Percentiles rank a stretch among this genome's conserved stretches.
Conservation (phyloP, 768 basidiomycete genomes). For the Lactifluus pinguis region DNA sequence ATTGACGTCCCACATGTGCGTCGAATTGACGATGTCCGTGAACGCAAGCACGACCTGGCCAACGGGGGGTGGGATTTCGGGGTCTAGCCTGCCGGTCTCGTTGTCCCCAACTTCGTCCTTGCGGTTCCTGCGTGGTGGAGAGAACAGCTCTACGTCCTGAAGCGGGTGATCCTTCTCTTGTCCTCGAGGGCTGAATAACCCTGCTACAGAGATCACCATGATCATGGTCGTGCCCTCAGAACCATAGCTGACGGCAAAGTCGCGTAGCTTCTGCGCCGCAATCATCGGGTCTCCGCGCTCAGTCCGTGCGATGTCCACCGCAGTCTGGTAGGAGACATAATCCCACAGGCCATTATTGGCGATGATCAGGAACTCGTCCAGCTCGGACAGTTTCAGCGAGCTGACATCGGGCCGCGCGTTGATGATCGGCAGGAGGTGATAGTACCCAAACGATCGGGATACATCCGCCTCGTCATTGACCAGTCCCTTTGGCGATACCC, state of each 20-base stretch:
- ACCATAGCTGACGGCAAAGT: constrained; percentile 95
- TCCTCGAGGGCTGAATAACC: constrained; percentile 53
- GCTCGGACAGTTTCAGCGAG: constrained; percentile 58
- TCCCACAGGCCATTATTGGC: constrained; percentile 93
- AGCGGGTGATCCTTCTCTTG: constrained; percentile 39
- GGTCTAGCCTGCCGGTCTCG: constrained; percentile 52
- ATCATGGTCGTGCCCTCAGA: constrained; percentile 93
- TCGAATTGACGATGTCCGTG: constrained; percentile 97
- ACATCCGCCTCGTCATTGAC: constrained; percentile 89
- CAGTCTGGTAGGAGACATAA: constrained; percentile 87
- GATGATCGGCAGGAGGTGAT: constrained; percentile 79
- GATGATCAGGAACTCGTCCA: constrained; percentile 94
- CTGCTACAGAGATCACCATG: constrained; percentile 86
- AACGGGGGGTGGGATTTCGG: constrained; percentile 74
- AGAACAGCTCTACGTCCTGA: constrained; percentile 33
- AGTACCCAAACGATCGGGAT: constrained; percentile 92
- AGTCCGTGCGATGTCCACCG: constrained; percentile 87
- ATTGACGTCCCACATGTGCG: constrained; percentile 92
- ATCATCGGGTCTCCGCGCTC: constrained; percentile 69
- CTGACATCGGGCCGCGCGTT: constrained; percentile 81
- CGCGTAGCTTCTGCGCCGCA: constrained; percentile 93
- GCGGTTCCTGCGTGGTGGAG: constrained; percentile 24
- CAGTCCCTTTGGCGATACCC: constrained; percentile 83
- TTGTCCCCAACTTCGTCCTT: constrained; percentile 51
- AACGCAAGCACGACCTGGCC: constrained; percentile 92